Base-by-base conservation (phyloP, 441 rosid species). In the Aleurites moluccanus region DNA sequence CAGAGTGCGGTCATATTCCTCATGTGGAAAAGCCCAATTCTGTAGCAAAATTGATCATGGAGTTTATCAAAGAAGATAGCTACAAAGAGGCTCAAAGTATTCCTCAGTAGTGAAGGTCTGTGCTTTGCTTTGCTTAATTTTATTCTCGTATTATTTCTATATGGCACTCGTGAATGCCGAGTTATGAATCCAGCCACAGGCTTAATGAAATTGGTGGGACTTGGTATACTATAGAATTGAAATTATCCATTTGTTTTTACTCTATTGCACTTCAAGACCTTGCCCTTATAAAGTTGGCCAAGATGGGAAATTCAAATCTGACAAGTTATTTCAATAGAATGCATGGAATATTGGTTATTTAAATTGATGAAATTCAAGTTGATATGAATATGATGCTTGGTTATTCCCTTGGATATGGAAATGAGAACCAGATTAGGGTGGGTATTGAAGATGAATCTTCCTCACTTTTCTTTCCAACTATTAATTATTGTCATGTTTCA, bases 1-100 rank as follows among this genome's bases (percentile, higher is more conserved):
- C 92, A 21, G 81, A 91, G 64, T 91, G 92, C 40, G 98, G 97
- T 18, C 98, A 94, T 76, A 78, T 91, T 79, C 97, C 97, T 57
- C 97, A 92, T 13, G 94, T 92, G 62, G 97, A 94, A 79, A 89
- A 83, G 73, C 95, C 97, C 0, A 65, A 78, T 15, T 67, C 84
- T 10, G 87, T 83, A 2, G 88, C 89, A 35, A 90, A 85, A 70
- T 80, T 92, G 78, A 88, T 94, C 18, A 16, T 73, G 65, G 88
- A 86, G 66, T 90, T 91, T 73, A 84, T 86, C 42, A 67, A 15
- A 82, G 89, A 87, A 84, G 80, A 78, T 74, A 25, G 80, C 77
- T 20, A n/a, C 23, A 78, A 73, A 74, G 83, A 84, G 78, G 80
- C 64, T 35, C 75, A 73, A 70, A 68, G 35, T 70, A 78, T 72